A percentile compares a stretch with the other conserved stretches of the same genome.
phyloP scores from a whole-genome alignment of 2,329 filamentous ascomycete genomes.

The Teratosphaeria viscida region DNA sequence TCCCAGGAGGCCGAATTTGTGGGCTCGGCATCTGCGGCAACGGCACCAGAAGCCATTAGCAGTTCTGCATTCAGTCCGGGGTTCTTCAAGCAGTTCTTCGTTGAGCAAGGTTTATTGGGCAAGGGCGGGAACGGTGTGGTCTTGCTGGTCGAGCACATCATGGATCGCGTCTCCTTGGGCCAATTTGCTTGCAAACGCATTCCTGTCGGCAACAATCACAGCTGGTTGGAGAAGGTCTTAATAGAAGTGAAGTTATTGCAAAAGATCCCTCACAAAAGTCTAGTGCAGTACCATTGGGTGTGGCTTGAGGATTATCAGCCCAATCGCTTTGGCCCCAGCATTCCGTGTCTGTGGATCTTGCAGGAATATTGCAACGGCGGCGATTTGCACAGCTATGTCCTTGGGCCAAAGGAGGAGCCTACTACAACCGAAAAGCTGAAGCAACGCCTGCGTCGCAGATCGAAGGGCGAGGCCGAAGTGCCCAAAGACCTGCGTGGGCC shows the following conservation, averaged over 20 bases:
- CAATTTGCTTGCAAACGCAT: conserved; percentile 96
- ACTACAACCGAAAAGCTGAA: conserved; percentile 69
- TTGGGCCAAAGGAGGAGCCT: conserved; percentile 62
- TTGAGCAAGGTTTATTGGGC: conserved; percentile 76
- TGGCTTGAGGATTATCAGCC: conserved; percentile 88
- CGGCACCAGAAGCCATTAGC: conserved; percentile 58
- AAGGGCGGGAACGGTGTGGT: conserved; percentile 92
- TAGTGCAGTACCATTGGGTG: conserved; percentile 93
- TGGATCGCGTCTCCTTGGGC: conserved; percentile 80
- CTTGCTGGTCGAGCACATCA: conserved; percentile 79
- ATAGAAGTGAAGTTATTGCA: conserved; percentile 89
- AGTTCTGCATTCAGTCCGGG: conserved; percentile 79
- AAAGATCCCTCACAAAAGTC: conserved; percentile 82
- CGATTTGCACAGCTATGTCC: conserved; percentile 77
- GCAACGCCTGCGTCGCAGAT: conserved; percentile 71
- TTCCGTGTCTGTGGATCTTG: conserved; percentile 91
- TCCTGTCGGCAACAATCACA: conserved; percentile 83
- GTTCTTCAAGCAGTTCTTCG: conserved; percentile 89
- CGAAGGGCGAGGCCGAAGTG: conserved; percentile 58
- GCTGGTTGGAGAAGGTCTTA: conserved; percentile 89
- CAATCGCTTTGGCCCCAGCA: conserved; percentile 74
- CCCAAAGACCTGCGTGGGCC: conserved; percentile 43
- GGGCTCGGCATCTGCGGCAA: conserved; percentile 32
- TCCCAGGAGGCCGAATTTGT: conserved; percentile 43
- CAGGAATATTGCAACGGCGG: conserved; percentile 96